Evolutionary conservation across 495 filamentous ascomycete species (phyloP).

Genomic region (Aspergillus nidulans): DNA sequence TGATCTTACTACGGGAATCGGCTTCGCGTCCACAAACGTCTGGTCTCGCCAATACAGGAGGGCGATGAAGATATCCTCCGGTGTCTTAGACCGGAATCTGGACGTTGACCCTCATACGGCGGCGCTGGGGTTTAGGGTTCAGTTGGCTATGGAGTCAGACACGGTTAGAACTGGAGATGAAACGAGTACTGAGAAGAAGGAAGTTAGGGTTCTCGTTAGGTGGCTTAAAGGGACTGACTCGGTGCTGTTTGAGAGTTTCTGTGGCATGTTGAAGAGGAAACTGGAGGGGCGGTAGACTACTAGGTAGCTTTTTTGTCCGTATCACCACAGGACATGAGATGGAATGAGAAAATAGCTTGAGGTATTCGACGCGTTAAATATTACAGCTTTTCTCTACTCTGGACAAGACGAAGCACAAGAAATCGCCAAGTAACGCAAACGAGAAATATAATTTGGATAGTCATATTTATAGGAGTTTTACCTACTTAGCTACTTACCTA

Average conservation of each 20-base stretch:
- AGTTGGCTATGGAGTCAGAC: conserved; percentile 23
- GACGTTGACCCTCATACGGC: conserved; percentile 29
- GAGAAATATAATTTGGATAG: no score
- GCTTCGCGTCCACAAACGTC: conserved; percentile 58
- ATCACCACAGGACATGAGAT: neutral
- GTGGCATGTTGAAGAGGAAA: conserved; percentile 67
- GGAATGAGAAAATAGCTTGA: no score
- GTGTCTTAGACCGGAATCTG: conserved; percentile 16
- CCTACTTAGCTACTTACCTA: conserved; percentile 3
- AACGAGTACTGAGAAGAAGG: conserved; percentile 20
- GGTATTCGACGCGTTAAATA: neutral
- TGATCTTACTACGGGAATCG: conserved; percentile 42
- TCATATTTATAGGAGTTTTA: no score
- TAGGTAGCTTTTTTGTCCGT: no score
- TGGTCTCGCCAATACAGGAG: conserved; percentile 68
- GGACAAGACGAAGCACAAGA: no score
- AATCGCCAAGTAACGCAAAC: no score
- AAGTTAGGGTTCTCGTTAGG: conserved; percentile 46
- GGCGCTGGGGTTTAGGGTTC: conserved; percentile 45
- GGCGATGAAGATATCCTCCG: conserved; percentile 33
- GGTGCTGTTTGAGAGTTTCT: conserved; percentile 83
- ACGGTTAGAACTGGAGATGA: neutral
- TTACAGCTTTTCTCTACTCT: no score
- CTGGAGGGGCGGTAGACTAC: conserved; percentile 24
- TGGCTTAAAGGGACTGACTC: conserved; percentile 76